phyloP scores from a whole-genome alignment of 225 moss, liverwort and hornwort species.

The Thuidium tamariscinum region DNA sequence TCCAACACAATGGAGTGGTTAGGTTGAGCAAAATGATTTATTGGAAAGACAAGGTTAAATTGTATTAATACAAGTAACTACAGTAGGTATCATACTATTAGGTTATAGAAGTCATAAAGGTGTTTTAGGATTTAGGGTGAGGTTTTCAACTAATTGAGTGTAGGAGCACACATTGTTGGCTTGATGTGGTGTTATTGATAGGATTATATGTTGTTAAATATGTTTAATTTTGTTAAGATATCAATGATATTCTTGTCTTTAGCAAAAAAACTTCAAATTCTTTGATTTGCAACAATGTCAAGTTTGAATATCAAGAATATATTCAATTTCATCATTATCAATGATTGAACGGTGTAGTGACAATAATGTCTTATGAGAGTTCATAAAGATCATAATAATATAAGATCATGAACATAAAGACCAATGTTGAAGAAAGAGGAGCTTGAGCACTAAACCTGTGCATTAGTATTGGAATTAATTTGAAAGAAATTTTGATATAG shows the following conservation, averaged over 20 bases:
- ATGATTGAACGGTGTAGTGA: too few relatives aligned
- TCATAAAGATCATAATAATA: background rate
- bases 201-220: background rate
- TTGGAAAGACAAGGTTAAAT: background rate
- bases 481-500: too few relatives aligned
- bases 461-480: background rate
- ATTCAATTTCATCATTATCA: background rate
- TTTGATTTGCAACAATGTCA: rapidly evolving
- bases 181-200: background rate
- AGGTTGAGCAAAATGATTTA: background rate
- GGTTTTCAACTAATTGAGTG: background rate
- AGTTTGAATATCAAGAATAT: rapidly evolving
- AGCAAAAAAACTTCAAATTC: background rate
- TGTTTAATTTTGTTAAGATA: background rate
- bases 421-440: background rate
- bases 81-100: too few relatives aligned
- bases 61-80: background rate
- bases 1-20: background rate
- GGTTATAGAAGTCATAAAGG: background rate
- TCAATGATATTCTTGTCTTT: background rate
- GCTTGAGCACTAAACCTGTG: background rate
- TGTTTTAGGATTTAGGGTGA: background rate
- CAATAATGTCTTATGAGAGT: background rate
- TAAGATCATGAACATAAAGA: background rate
- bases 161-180: background rate